Base-by-base conservation (phyloP, 257 asterid species). In the Capsicum baccatum region DNA sequence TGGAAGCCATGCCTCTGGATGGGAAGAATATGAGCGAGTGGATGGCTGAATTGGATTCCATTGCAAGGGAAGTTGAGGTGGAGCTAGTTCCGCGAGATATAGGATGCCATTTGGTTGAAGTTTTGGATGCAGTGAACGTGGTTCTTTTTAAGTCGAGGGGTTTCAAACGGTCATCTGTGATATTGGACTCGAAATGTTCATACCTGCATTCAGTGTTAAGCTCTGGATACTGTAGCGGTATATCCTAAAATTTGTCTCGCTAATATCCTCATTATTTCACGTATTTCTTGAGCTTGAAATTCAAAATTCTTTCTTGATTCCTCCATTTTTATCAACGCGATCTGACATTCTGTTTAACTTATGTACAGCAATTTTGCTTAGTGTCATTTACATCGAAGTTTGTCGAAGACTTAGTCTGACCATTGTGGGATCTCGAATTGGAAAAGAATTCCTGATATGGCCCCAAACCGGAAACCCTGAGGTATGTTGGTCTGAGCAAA, bases 371-470 rank as follows among this genome's bases (percentile, higher is more conserved):
- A 95, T 97, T 89, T 89, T 97, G 92, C 94, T 97, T 83, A 94
- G 98, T 68, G 94, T 95, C 83, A 94, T 95, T 80, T 95, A 97
- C 44, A 97, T 97, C 59, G 99, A 97, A 91, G 99, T 97, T 85
- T 97, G 98, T 83, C 95, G 88, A 88, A 91, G 98, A 86, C 97
- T 95, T 82, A 94, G 94, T 85, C 92, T 97, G 88, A 91, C 92
- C 68, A 92, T 97, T 80, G 94, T 95, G 85, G 98, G 98, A 87
- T 93, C 99, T 88, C 96, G 95, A 85, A 98, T 97, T 89, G 98
- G 98, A 90, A 98, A 97, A 88, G 98, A 95, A 47, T 97, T 97
- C 89, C 88, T 97, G 90, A 94, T 97, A 87, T 95, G 99, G 99
- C 99, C 98, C 82, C 92, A 87, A 80, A 93, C 97, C 0, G 95